Evolutionary conservation across 2,329 filamentous ascomycete genomes (phyloP).

Genomic region (Fusarium coffeatum): DNA sequence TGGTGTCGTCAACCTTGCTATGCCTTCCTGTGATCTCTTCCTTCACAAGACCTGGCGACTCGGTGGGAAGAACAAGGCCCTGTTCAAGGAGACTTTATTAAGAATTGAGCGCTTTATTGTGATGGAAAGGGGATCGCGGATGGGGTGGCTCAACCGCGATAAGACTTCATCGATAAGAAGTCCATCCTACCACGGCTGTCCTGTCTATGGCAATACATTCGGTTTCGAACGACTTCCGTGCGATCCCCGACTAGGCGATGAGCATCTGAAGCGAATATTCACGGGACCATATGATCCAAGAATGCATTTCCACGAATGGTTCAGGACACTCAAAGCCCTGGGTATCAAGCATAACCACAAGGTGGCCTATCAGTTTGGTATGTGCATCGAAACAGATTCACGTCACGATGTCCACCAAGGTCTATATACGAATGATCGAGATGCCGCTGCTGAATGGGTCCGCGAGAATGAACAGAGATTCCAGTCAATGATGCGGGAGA

Average conservation of each 20-base stretch:
- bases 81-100: neutral
- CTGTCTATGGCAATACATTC: fast-evolving
- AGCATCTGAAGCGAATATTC: neutral
- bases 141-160: fast-evolving
- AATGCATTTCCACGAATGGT: neutral
- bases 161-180: neutral
- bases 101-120: neutral
- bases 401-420: no score
- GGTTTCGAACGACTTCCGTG: neutral
- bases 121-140: neutral
- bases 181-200: neutral
- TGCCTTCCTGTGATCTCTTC: fast-evolving
- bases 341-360: neutral
- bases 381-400: neutral
- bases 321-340: fast-evolving
- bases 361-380: neutral
- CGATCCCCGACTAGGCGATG: neutral
- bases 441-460: neutral
- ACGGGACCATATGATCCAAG: neutral
- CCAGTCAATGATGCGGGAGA: no score
- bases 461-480: neutral
- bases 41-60: neutral
- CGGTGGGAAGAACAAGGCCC: neutral
- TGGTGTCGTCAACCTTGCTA: constrained; percentile 3
- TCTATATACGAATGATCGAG: neutral